phyloP scores from a whole-genome alignment of 108 stramenopile species.

The Mayamaea pseudoterrestris region DNA sequence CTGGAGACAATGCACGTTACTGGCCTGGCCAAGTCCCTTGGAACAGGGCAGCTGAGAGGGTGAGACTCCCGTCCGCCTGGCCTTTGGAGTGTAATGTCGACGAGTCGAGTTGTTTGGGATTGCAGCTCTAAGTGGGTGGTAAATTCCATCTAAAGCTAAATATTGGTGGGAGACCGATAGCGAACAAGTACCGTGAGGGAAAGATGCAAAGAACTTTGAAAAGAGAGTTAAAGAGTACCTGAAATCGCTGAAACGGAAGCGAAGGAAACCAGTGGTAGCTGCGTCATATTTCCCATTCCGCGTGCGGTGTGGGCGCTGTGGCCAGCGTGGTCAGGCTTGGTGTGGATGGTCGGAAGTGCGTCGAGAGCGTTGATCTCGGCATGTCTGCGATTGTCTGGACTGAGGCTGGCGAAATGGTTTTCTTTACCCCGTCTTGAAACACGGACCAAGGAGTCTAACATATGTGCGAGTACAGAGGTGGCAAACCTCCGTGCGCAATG shows the following conservation, averaged over 20 bases:
- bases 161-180: conserved; percentile 92
- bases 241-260: conserved; percentile 95
- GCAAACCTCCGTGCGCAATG: conserved; percentile 82
- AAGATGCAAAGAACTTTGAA: conserved; percentile 95
- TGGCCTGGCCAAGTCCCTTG: conserved; percentile 77
- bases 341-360: conserved; percentile 13
- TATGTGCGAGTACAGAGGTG: conserved; percentile 76
- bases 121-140: conserved; percentile 92
- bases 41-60: conserved; percentile 86
- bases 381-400: conserved; percentile 23
- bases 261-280: conserved; percentile 87
- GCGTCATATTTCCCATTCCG: conserved; percentile 25
- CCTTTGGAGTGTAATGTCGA: conserved; percentile 50
- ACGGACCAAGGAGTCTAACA: conserved; percentile 23
- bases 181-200: conserved; percentile 92
- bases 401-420: conserved; percentile 55
- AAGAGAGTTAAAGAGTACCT: conserved; percentile 98
- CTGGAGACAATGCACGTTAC: conserved; percentile 52
- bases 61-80: conserved; percentile 87
- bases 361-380: conserved; percentile 5
- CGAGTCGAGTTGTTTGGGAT: conserved; percentile 94
- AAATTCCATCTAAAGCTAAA: conserved; percentile 95
- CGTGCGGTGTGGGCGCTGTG: conserved; percentile 60
- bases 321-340: conserved; percentile 36
- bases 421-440: conserved; percentile 12